Percentiles rank a stretch among this genome's conserved stretches.
Conservation (phyloP, 1,284 basidiomycete species). For the Rhodotorula sp. region DNA sequence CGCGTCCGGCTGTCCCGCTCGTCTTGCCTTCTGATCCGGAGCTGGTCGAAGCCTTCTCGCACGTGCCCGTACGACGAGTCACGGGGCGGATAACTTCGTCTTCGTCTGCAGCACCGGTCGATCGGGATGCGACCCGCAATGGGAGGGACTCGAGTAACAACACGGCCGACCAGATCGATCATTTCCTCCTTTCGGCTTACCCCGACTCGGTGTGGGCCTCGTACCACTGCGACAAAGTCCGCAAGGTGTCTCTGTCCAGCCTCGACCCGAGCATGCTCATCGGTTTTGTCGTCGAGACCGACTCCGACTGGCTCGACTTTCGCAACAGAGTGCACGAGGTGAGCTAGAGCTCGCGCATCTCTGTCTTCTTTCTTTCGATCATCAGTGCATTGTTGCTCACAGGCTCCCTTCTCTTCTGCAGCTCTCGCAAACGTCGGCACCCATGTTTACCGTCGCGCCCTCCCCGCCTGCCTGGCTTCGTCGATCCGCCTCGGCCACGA, state of each 20-base stretch:
- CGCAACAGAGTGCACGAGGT: slow-evolving; percentile 56
- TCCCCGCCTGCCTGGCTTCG: slow-evolving; percentile 39
- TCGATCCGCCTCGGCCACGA: slow-evolving; percentile 42
- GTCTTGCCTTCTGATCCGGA: slow-evolving; percentile 43
- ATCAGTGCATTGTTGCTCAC: too few relatives aligned
- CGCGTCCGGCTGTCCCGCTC: slow-evolving; percentile 77
- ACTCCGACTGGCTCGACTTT: slow-evolving; percentile 81
- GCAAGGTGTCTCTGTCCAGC: slow-evolving; percentile 87
- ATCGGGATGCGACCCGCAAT: too few relatives aligned
- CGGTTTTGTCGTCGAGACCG: slow-evolving; percentile 81
- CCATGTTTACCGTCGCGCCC: slow-evolving; percentile 48
- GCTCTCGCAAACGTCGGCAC: slow-evolving; percentile 52
- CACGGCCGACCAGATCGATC: slow-evolving; percentile 46
- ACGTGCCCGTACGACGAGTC: slow-evolving; percentile 6
- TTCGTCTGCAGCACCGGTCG: too few relatives aligned
- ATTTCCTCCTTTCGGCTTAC: slow-evolving; percentile 67
- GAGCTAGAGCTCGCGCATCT: background rate
- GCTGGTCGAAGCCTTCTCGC: background rate
- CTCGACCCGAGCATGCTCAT: slow-evolving; percentile 96
- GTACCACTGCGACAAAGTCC: slow-evolving; percentile 89
- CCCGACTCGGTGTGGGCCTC: slow-evolving; percentile 68
- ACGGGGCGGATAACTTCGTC: too few relatives aligned
- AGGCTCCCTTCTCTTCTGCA: background rate
- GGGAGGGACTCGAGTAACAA: background rate
- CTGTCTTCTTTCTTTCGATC: background rate